A percentile compares a stretch with the other conserved stretches of the same genome.
Evolutionary conservation across 768 basidiomycete species (phyloP).

Genomic region (Naganishia onofrii): DNA sequence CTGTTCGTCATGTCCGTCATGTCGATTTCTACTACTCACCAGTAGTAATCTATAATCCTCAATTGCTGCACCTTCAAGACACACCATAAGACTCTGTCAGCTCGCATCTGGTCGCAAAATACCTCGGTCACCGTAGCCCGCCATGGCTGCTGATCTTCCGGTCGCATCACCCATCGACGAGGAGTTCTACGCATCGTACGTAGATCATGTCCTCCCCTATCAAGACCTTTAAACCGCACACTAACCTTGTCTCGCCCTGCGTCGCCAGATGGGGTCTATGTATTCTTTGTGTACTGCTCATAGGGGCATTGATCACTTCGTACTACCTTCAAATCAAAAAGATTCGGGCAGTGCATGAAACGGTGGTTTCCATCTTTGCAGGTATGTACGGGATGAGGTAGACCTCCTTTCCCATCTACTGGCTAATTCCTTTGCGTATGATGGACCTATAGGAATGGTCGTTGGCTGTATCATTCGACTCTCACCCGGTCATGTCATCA

Average conservation of each 20-base stretch:
- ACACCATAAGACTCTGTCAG: not conserved
- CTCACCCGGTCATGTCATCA: slow-evolving; percentile 86
- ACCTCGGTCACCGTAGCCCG: not conserved
- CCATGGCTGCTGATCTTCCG: slow-evolving; percentile 26
- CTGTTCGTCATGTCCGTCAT: not conserved
- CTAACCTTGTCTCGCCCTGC: not conserved
- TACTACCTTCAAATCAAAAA: slow-evolving; percentile 97
- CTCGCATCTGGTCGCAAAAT: not conserved
- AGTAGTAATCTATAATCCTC: not conserved
- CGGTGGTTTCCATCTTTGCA: slow-evolving; percentile 87
- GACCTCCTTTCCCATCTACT: not conserved
- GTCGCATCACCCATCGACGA: slow-evolving; percentile 45
- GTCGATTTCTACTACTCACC: too few species aligned
- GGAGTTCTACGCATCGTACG: slow-evolving; percentile 52
- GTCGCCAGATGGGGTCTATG: slow-evolving; percentile 34
- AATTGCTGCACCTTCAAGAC: not conserved
- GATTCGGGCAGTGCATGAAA: slow-evolving; percentile 94
- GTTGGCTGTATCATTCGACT: slow-evolving; percentile 88
- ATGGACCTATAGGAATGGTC: slow-evolving; percentile 65
- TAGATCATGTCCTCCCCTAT: slow-evolving; percentile 13
- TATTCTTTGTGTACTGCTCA: slow-evolving; percentile 68
- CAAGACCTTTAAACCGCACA: not conserved
- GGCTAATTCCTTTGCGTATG: not conserved
- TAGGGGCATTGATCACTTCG: slow-evolving; percentile 89
- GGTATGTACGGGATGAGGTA: slow-evolving; percentile 48